Evolutionary conservation across 2,329 filamentous ascomycete species (phyloP), one percentile per base, ranked within the genome.

Genomic region (Bimuria novae-zelandiae): DNA sequence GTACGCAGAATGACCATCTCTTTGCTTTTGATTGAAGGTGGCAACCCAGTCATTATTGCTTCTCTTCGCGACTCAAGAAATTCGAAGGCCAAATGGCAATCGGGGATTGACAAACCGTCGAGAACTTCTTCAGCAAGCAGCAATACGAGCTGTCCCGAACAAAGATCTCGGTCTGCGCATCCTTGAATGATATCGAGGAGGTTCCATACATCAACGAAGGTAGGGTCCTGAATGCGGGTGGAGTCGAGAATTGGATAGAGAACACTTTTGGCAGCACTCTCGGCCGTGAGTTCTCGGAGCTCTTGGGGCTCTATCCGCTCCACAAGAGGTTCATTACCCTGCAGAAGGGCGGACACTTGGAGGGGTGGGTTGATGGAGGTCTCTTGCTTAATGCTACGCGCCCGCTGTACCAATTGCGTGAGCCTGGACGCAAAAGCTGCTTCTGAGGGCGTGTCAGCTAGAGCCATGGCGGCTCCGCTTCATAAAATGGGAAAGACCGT

Each of bases 41-140:
- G n/a, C n/a, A n/a, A n/a, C n/a, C 83, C 82, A 41, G 90, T 86
- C 17, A 89, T 95, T 56, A 97, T 90, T 35, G 88, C 84, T 72
- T 97, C 92, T 67, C 94, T 85, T 54, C 95, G 84, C 19, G 94
- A 97, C 72, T 99, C 95, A 37, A 99, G 83, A 66, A 92, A 99
- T 69, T 96, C 92, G 70, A 99, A 97, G 12, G 97, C 89, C 56
- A 85, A 89, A 55, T 92, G 87, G 70, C 94, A 99, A 27, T 90
- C 92, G 21, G 91, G 84, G 36, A 97, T 96, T 0, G 92, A 96
- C 73, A 99, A 93, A 67, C 92, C 96, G 73, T 99, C 95, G 22
- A 99, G 82, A 1, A 99, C 83, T 74, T 97, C 94, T 72, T 99
- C 94, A 17, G 97, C 86, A 14, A 99, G 84, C 83, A 90, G 92